Conservation (phyloP, 108 stramenopile species). For the Cyclotella cryptica region DNA sequence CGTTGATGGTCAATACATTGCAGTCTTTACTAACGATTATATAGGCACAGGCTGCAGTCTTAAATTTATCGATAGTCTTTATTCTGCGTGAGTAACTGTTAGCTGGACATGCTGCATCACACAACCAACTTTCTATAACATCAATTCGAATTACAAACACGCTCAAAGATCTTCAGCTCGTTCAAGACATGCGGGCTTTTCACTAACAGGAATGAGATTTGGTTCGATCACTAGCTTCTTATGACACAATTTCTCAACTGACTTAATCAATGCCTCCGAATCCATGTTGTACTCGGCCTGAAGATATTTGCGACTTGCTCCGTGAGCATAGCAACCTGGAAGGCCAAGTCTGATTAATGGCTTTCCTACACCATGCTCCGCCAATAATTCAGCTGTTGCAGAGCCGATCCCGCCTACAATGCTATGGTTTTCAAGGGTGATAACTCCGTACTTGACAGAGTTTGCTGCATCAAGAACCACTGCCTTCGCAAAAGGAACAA, state of each 20-base stretch:
- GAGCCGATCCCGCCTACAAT: constrained; percentile 29
- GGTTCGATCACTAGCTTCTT: constrained; percentile 6
- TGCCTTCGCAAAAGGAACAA: constrained; percentile 23
- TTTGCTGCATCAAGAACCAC: neutral
- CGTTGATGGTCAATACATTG: too few species aligned
- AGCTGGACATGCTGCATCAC: too few species aligned
- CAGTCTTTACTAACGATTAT: too few species aligned
- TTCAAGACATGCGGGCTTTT: neutral
- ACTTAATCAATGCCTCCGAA: constrained; percentile 16
- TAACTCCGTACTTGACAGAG: constrained; percentile 27
- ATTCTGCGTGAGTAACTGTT: too few species aligned
- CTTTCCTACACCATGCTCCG: constrained; percentile 29
- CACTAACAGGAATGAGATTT: neutral
- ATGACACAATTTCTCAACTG: constrained; percentile 30
- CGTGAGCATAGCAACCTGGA: constrained; percentile 28
- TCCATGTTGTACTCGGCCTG: constrained; percentile 24
- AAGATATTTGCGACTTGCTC: constrained; percentile 30
- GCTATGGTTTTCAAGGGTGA: constrained; percentile 34
- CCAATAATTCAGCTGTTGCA: constrained; percentile 29
- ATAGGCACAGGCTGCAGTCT: too few species aligned
- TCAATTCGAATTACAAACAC: too few species aligned
- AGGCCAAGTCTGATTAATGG: constrained; percentile 26
- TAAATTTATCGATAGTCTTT: too few species aligned
- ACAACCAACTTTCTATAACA: too few species aligned
- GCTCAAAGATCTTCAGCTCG: constrained; percentile 4